phyloP scores from a whole-genome alignment of 139 green algal genomes.

The Chlorella sp. region DNA sequence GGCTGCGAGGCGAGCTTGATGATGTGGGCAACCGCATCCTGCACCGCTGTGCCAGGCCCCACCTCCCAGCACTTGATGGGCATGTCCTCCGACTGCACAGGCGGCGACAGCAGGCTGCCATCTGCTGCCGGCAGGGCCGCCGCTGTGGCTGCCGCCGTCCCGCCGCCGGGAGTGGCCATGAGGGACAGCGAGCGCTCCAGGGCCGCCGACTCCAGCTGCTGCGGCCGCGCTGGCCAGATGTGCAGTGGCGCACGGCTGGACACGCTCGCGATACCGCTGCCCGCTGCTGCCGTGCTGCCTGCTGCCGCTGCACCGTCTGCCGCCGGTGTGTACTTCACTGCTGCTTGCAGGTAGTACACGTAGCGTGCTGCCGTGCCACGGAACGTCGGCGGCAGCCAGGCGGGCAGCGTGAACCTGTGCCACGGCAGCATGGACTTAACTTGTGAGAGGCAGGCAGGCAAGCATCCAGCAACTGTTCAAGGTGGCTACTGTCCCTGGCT shows the following conservation, averaged over 20 bases:
- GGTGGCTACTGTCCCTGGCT: too few relatives aligned
- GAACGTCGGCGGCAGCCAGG: constrained; percentile 60
- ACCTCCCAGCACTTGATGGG: constrained; percentile 54
- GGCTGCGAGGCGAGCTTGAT: constrained; percentile 7
- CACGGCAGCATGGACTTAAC: not conserved
- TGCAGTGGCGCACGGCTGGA: constrained; percentile 24
- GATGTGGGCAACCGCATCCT: constrained; percentile 47
- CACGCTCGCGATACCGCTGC: not conserved
- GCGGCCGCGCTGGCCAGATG: constrained; percentile 27
- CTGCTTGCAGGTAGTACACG: constrained; percentile 51
- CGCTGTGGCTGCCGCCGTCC: not conserved
- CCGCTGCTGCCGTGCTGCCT: not conserved
- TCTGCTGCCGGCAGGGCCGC: not conserved
- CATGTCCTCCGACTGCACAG: constrained; percentile 13
- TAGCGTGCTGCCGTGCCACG: constrained; percentile 52
- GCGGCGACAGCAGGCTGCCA: not conserved
- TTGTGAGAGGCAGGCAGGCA: not conserved
- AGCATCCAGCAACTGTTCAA: too few relatives aligned
- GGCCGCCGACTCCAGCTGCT: not conserved
- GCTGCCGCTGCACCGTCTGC: not conserved
- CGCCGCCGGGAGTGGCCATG: not conserved
- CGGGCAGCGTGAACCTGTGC: constrained; percentile 55
- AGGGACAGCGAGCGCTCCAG: constrained; percentile 13
- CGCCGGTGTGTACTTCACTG: constrained; percentile 25
- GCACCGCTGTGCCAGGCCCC: constrained; percentile 38